These are phyloP conservation scores for Tolypocladium paradoxum DNA, from an alignment of 2,329 filamentous ascomycete species.

Conservation along the genomic window DNA sequence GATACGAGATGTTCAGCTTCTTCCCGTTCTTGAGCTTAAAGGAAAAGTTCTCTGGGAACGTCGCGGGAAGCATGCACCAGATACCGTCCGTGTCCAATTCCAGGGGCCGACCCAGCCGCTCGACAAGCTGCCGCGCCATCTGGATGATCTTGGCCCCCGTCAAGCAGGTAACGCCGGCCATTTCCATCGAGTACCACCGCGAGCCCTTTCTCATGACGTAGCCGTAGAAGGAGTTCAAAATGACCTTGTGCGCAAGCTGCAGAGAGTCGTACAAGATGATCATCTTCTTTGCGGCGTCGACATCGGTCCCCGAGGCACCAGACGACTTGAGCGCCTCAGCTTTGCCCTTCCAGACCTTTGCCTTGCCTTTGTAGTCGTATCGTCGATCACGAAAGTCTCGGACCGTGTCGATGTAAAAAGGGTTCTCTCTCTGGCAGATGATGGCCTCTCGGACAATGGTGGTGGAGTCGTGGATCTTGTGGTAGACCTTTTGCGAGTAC, in stretches of 20 bases:
- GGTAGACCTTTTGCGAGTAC: constrained; percentile 98
- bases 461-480: constrained; percentile 94
- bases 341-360: constrained; percentile 98
- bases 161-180: constrained; percentile 96
- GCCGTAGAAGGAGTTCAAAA: constrained; percentile 97
- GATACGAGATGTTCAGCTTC: constrained; percentile 93
- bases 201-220: constrained; percentile 99
- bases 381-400: constrained; percentile 91
- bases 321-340: constrained; percentile 75
- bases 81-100: constrained; percentile 98
- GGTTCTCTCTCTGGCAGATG: constrained; percentile 95
- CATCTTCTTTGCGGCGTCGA: constrained; percentile 98
- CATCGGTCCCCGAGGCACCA: constrained; percentile 62
- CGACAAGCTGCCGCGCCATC: constrained; percentile 84
- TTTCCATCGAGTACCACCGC: constrained; percentile 98
- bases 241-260: constrained; percentile 96
- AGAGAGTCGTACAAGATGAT: constrained; percentile 91
- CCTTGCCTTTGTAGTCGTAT: constrained; percentile 97
- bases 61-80: constrained; percentile 96
- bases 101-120: constrained; percentile 81
- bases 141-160: constrained; percentile 96
- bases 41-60: constrained; percentile 90
- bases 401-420: constrained; percentile 96
- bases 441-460: constrained; percentile 92
- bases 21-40: constrained; percentile 95